Evolutionary conservation across 306 rosid genomes (phyloP), one percentile per base, ranked within the genome.

Genomic region (Vigna hirtella): DNA sequence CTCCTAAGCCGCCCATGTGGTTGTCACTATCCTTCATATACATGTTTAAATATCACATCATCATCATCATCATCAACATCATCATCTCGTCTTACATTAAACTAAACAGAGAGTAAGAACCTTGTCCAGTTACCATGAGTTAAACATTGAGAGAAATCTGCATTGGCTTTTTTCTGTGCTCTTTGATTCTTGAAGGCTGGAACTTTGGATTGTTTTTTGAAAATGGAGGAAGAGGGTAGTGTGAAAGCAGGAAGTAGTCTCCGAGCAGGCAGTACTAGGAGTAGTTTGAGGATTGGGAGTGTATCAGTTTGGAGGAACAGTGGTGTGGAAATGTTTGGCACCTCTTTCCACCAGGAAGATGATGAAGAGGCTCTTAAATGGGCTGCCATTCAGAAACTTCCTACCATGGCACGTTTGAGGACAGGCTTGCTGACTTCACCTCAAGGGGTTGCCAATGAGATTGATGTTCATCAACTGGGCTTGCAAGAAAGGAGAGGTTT

Each of bases 391-490:
- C 81, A 85, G 76, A 78, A 66, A 42, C 88, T 85, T 51, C 88
- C 88, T 0, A 85, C 85, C 0, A 10, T 77, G 77, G 32, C 76
- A 7, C 88, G 86, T n/a, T 14, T 85, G 73, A 82, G 79, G 79
- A 85, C 16, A 57, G 88, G 82, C 3, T 74, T 85, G 75, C 18
- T 78, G 16, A 43, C 83, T 36, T 52, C 79, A 4, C 17, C 76
- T 2, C 79, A 87, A 73, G 98, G 98, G 5, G 76, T 70, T 12
- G 63, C 89, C 38, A 84, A 82, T 78, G 96, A 91, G 87, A 83
- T 94, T 17, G 91, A 91, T 22, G 67, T 91, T 8, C 72, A 82
- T 17, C 77, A 88, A 52, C 89, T 94, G 61, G 94, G 94, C 26
- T 53, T 80, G 20, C 79, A 90, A 34, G 94, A 94, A 73, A 85